Conservation (phyloP, 129 eudicot genomes). For the Chrysanthemum lavandulifolium region DNA sequence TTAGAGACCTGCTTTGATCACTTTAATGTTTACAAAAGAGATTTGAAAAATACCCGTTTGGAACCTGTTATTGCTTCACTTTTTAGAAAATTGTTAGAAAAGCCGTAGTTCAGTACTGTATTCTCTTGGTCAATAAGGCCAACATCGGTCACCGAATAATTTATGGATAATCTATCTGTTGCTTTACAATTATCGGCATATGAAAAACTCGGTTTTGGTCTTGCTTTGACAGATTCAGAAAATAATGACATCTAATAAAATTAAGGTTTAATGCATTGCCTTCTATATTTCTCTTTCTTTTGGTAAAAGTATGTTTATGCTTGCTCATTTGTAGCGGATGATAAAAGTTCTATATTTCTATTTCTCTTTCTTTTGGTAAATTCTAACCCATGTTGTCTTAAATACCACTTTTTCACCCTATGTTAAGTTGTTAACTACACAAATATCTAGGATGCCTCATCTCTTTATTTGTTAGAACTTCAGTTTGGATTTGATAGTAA, state of each 20-base stretch:
- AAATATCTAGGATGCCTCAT: no score
- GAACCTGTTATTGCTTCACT: conserved; percentile 56
- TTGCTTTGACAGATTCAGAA: conserved; percentile 76
- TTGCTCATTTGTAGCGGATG: no score
- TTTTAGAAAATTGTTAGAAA: conserved; percentile 58
- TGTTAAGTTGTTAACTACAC: no score
- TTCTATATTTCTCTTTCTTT: no score
- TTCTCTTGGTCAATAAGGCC: conserved; percentile 57
- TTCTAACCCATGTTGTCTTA: no score
- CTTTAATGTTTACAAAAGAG: conserved; percentile 51
- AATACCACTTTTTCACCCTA: no score
- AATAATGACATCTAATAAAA: conserved; percentile 40
- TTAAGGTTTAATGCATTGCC: no score
- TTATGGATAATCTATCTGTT: conserved; percentile 59
- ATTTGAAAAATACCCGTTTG: conserved; percentile 51
- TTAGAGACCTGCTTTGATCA: conserved; percentile 69
- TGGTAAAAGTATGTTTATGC: no score
- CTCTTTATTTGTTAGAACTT: no score
- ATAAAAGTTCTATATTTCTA: no score
- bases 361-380: no score
- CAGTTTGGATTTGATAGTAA: no score
- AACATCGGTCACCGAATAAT: conserved; percentile 52
- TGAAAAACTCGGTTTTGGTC: conserved; percentile 78
- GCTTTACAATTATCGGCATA: conserved; percentile 56
- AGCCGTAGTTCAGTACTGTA: conserved; percentile 76